Base-by-base conservation (phyloP, 192 early-diverging fungal genomes). In the Cetraspora pellucida region DNA sequence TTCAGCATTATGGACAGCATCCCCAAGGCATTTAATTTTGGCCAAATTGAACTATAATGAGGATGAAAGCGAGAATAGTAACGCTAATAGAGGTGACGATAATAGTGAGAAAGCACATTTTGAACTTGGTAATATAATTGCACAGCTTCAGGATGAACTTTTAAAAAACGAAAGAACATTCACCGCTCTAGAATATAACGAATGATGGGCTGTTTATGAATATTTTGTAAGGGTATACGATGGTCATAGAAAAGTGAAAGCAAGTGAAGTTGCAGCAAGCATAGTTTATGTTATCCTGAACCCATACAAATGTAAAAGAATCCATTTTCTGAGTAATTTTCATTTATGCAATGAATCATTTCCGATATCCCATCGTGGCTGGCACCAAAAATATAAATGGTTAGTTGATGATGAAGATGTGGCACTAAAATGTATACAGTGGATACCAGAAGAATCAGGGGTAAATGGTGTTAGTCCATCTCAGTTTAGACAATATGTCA, bases 341-440 rank as follows among this genome's bases (percentile, higher is more conserved):
- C 25, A 59, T 19, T 17, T 67, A 19, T 5, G 43, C 1, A 19
- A 67, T 45, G 43, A 67, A 44, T 44, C 19, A 19, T 43, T 47
- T 25, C 44, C 16, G 17, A 6, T 67, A 10, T 44, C 1, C 8
- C 44, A 23, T 44, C 16, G 23, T 44, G 65, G n/a, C 8, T 10
- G 43, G 14, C 16, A 67, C 43, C 19, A 67, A 67, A 67, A 67
- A 67, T 44, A 16, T 4, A 67, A 44, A 11, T n/a, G 17, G 10
- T 13, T 67, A 21, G 27, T 67, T 44, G 44, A 67, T 45, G 44
- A 67, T 67, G 16, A 46, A n/a, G 17, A 67, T 67, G 10, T 67
- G 13, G 44, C 37, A 11, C 11, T 43, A 23, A n/a, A 23, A 37
- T 66, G 5, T 4, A 11, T 43, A 43, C 7, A 43, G 6, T 66